These are phyloP conservation scores for Sugiyamaella lignohabitans DNA, from an alignment of 805 yeast species.

Conservation along the genomic window DNA sequence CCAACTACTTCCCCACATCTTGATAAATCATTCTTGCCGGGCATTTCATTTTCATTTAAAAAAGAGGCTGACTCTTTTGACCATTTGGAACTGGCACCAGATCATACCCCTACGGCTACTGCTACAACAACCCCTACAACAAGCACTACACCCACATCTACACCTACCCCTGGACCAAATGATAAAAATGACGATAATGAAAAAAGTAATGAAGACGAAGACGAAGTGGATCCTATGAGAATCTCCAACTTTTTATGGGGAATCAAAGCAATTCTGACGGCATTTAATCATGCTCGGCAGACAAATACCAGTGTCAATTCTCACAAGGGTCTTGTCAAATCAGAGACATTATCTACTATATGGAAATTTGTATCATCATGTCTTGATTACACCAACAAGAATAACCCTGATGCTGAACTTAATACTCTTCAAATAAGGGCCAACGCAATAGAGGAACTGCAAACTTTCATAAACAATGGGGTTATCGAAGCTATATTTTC, in stretches of 20 bases:
- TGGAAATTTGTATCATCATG: conserved; percentile 18
- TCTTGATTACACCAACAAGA: conserved; percentile 5
- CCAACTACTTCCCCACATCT: not conserved
- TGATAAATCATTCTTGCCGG: not conserved
- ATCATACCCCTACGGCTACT: not conserved
- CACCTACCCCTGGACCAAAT: not conserved
- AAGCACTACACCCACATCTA: not conserved
- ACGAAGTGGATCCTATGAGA: conserved; percentile 11
- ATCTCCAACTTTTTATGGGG: conserved; percentile 18
- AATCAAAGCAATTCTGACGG: conserved; percentile 17
- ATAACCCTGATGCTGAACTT: conserved; percentile 7
- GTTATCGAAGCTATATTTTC: conserved; percentile 18
- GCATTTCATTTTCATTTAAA: not conserved
- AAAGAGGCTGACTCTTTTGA: not conserved
- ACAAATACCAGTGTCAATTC: conserved; percentile 8
- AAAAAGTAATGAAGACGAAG: too few species aligned
- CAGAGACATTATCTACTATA: conserved; percentile 13
- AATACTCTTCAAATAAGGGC: conserved; percentile 13
- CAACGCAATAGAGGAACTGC: conserved; percentile 16
- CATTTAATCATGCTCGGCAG: conserved; percentile 14
- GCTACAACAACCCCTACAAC: not conserved
- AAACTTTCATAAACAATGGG: conserved; percentile 15
- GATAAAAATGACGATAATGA: too few species aligned
- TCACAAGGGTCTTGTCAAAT: conserved; percentile 4
- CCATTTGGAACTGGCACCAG: not conserved